Percentiles rank a stretch among this genome's conserved stretches.
Conservation (phyloP, 208 protist species). For the Naegleria lovaniensis region DNA sequence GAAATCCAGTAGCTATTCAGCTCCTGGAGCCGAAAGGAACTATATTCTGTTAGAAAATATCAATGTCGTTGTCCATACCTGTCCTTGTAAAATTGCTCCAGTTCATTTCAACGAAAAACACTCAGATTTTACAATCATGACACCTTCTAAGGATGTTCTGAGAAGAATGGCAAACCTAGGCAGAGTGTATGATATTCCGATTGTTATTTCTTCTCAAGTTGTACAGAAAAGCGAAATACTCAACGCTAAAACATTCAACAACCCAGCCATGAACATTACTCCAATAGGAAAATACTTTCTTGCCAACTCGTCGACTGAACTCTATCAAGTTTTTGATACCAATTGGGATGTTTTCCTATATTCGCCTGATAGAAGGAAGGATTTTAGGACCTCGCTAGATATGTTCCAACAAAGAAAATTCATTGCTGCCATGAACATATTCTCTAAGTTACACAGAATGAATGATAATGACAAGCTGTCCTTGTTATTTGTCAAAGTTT, state of each 20-base stretch:
- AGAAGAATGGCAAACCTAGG: not conserved
- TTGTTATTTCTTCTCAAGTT: not conserved
- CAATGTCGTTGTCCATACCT: not conserved
- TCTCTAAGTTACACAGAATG: not conserved
- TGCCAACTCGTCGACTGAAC: not conserved
- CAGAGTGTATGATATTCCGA: not conserved
- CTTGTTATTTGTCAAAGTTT: not conserved
- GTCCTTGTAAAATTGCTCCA: not conserved
- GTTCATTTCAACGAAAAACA: not conserved
- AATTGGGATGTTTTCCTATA: not conserved
- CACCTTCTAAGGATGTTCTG: not conserved
- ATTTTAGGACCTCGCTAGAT: not conserved
- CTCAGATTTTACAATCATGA: not conserved
- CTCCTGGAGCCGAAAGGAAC: not conserved
- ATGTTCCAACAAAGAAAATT: constrained; percentile 25
- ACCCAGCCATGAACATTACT: not conserved
- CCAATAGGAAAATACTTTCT: not conserved
- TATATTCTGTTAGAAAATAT: not conserved
- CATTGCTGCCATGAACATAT: not conserved
- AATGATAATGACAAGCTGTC: constrained; percentile 3
- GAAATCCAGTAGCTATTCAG: not conserved
- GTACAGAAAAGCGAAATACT: not conserved
- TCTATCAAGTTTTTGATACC: not conserved
- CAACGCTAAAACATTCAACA: not conserved
- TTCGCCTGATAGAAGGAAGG: not conserved